phyloP scores from a whole-genome alignment of 164 flowering plant genomes.

The Aristolochia fimbriata region DNA sequence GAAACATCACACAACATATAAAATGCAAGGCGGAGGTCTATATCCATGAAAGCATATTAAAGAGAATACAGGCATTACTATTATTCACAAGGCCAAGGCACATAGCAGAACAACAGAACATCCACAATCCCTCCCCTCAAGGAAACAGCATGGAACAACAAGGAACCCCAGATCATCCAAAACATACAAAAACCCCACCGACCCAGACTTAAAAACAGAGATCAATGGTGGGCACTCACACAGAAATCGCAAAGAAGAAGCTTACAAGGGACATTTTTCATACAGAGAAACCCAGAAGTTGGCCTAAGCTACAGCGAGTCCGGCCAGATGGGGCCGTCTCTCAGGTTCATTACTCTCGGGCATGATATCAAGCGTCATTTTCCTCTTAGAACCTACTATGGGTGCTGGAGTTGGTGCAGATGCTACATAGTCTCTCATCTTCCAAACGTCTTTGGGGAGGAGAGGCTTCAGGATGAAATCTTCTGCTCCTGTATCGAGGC shows the following conservation, averaged over 20 bases:
- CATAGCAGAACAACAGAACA: too few species aligned
- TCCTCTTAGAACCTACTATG: slow-evolving; percentile 16
- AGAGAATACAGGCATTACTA: too few species aligned
- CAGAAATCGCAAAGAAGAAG: background rate
- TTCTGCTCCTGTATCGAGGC: slow-evolving; percentile 21
- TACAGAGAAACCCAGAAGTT: background rate
- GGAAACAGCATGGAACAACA: background rate
- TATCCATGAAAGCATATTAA: too few species aligned
- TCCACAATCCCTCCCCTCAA: background rate
- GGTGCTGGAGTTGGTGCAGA: slow-evolving; percentile 1
- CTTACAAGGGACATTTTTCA: background rate
- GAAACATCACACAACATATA: too few species aligned
- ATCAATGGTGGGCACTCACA: slow-evolving; percentile 3
- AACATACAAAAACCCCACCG: slow-evolving; percentile 8
- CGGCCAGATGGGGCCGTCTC: slow-evolving; percentile 17
- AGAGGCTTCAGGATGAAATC: slow-evolving; percentile 23
- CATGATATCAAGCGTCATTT: slow-evolving; percentile 14
- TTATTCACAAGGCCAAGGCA: too few species aligned
- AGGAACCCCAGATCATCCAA: too few species aligned
- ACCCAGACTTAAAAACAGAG: background rate
- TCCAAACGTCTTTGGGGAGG: slow-evolving; percentile 8
- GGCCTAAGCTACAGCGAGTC: slow-evolving; percentile 18
- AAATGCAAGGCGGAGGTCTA: too few species aligned
- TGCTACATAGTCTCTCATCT: slow-evolving; percentile 13
- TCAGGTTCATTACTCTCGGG: slow-evolving; percentile 19